Base-by-base conservation (phyloP, 768 basidiomycete species). In the Mycena latifolia region DNA sequence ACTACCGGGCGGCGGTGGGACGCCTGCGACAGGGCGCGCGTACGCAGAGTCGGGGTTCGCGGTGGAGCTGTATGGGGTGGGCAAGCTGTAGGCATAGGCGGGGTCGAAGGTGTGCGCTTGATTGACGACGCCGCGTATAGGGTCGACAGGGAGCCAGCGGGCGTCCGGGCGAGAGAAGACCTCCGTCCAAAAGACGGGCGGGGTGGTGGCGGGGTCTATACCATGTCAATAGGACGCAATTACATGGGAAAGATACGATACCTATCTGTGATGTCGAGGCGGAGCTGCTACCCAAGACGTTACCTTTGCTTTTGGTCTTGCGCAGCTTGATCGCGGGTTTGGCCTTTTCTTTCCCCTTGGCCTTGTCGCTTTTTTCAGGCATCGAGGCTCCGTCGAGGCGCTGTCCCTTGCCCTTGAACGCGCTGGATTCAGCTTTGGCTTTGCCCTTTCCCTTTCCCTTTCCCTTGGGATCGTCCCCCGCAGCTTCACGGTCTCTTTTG, bases 151-250 rank as follows among this genome's bases (percentile, higher is more conserved):
- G 17, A 99, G 80, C 98, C 98, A 99, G 37, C 91, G 88, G 17
- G 85, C 88, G 79, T 98, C 95, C 9, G 96, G 89, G 24, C 94
- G 89, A 10, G 95, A 96, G 79, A 96, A 99, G 0, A 98, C 94
- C 77, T 99, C 98, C 0, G 93, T 94, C 98, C 98, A 99, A 77
- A 96, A 94, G 5, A 96, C 91, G 1, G 97, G 96, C 4, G 95
- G 90, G 12, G 89, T 89, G 56, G 68, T 83, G 39, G 78, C 80
- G 55, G 90, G 91, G 77, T 92, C 86, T 52, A 83, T 48, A 22
- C 9, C 27, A 64, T 33, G 45, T 64, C 12, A 33, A 28, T 41
- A 62, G 41, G 29, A 56, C 27, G 18, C 45, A 10, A 25, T 17
- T 12, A 24, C n/a, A 46, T 33, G 22, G 47, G 45, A n/a, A n/a